Evolutionary conservation across 805 yeast genomes (phyloP), one percentile per base, ranked within the genome.

Genomic region (Myxozyma nipponensis): DNA sequence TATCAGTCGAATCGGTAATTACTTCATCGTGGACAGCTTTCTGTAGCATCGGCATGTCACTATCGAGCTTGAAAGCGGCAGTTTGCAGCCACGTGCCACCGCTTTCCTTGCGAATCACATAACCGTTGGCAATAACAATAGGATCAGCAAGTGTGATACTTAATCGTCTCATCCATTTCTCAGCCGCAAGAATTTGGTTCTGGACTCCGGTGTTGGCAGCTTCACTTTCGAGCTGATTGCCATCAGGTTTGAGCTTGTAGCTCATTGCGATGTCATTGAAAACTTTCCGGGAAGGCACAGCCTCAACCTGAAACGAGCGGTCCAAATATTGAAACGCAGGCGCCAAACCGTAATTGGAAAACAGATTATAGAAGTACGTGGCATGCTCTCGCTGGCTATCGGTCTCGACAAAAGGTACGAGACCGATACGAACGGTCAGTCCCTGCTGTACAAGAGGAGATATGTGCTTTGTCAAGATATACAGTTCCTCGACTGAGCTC

Each of bases 351-450:
- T 48, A 56, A 54, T 39, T 57, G 23, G 24, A 58, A 37, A 23
- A 30, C 23, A 59, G 44, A 46, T 63, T 48, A 32, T 56, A 47
- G 30, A 63, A 54, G 5, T 42, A 40, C 18, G 37, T 25, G 15
- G 57, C 57, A 4, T 41, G 45, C 15, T 32, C 37, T 17, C 13
- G 23, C 34, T 58, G 59, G 13, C 39, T 40, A 6, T 45, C 56
- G 18, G 60, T 54, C 13, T 54, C 50, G 4, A 54, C 59, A 2
- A 84, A 50, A 0, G 98, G 95, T n/a, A 91, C 70, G 2, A 91
- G 55, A 4, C 97, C 98, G 45, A 91, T 63, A 65, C 90, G 84
- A 57, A 89, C 84, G 0, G 96, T 86, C 17, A 85, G 73, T 1
- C 80, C 79, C 39, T 78, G 75, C 10, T 75, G 56, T 4, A 65